Conservation (phyloP, 2,329 filamentous ascomycete genomes). For the Aureobasidium vineae region DNA sequence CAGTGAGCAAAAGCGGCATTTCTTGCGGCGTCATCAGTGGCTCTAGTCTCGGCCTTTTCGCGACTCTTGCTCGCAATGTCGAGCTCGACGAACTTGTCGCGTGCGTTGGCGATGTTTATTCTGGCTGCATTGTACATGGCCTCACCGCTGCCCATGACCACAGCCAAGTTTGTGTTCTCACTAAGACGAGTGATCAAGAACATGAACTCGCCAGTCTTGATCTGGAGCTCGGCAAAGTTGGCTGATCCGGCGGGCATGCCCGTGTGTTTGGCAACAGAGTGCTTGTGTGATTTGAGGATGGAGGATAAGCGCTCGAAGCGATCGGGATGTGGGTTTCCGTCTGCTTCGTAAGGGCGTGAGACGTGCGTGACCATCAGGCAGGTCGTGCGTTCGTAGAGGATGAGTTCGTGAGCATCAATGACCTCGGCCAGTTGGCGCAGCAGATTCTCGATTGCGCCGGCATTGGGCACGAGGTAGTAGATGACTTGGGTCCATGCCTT, state of each 20-base stretch:
- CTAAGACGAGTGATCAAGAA: slow-evolving; percentile 95
- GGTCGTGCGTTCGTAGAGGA: slow-evolving; percentile 92
- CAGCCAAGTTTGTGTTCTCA: slow-evolving; percentile 95
- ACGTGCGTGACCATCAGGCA: slow-evolving; percentile 96
- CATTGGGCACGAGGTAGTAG: slow-evolving; percentile 94
- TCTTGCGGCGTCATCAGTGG: neutral
- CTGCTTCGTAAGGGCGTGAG: slow-evolving; percentile 68
- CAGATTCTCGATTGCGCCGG: slow-evolving; percentile 82
- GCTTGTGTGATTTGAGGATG: slow-evolving; percentile 98
- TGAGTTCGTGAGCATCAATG: slow-evolving; percentile 88
- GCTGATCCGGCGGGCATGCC: slow-evolving; percentile 77
- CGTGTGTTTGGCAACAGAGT: slow-evolving; percentile 69
- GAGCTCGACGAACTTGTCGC: slow-evolving; percentile 72
- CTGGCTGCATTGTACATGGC: slow-evolving; percentile 87
- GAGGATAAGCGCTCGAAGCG: slow-evolving; percentile 94
- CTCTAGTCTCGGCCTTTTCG: slow-evolving; percentile 14
- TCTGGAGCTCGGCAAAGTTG: slow-evolving; percentile 76
- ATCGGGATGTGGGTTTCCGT: slow-evolving; percentile 80
- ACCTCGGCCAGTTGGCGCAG: slow-evolving; percentile 77
- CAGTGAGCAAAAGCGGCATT: slow-evolving; percentile 6
- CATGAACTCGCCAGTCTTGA: slow-evolving; percentile 79
- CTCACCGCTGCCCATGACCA: slow-evolving; percentile 86
- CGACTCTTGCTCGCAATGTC: slow-evolving; percentile 42
- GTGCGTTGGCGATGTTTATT: slow-evolving; percentile 83
- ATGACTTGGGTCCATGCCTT: slow-evolving; percentile 99